Evolutionary conservation across 441 rosid genomes (phyloP).

Genomic region (Erodium moschatum): DNA sequence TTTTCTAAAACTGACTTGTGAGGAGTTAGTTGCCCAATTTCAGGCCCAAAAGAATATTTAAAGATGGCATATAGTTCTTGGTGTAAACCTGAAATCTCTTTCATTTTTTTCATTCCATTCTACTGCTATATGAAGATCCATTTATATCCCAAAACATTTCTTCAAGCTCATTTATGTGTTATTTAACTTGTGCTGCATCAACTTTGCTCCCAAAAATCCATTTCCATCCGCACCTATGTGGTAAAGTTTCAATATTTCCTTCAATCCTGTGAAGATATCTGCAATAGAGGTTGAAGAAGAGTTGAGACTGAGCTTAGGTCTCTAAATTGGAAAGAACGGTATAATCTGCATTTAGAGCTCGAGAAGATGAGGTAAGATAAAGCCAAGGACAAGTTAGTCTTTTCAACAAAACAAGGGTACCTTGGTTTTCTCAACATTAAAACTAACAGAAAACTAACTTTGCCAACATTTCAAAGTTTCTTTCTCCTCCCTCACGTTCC

Average conservation of each 20-base stretch:
- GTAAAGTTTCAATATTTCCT: slow-evolving; percentile 33
- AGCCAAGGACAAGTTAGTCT: no score
- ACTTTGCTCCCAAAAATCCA: slow-evolving; percentile 16
- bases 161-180: slow-evolving; percentile 30
- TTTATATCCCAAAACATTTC: slow-evolving; percentile 38
- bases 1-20: slow-evolving; percentile 54
- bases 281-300: no score
- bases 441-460: no score
- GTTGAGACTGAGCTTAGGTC: no score
- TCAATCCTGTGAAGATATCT: slow-evolving; percentile 39
- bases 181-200: neutral
- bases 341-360: no score
- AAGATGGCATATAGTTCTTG: slow-evolving; percentile 58
- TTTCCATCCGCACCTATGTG: slow-evolving; percentile 28
- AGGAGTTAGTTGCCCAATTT: slow-evolving; percentile 39
- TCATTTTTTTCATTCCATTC: slow-evolving; percentile 37
- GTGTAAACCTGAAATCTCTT: slow-evolving; percentile 56
- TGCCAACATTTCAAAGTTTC: no score
- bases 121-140: slow-evolving; percentile 27
- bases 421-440: no score
- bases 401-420: no score
- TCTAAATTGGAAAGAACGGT: no score
- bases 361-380: no score
- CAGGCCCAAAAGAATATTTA: slow-evolving; percentile 41
- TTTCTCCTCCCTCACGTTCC: slow-evolving; percentile 58